Conservation (phyloP, 106 monocot genomes). For the Platanthera guangdongensis region DNA sequence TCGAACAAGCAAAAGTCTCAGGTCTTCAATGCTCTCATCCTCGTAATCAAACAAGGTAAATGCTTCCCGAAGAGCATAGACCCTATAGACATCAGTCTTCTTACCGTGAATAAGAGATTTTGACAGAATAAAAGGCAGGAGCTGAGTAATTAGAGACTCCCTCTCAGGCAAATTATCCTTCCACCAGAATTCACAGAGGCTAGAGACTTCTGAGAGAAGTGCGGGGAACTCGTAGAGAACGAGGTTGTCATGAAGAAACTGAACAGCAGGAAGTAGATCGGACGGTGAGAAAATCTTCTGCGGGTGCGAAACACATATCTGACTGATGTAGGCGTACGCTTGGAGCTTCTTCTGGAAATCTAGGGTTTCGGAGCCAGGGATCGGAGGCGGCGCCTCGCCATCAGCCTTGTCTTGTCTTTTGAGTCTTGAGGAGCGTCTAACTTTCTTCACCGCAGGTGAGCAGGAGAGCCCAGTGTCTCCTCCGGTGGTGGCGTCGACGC, state of each 20-base stretch:
- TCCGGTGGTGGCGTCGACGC: neutral
- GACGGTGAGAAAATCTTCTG: constrained; percentile 35
- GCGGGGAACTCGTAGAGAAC: constrained; percentile 55
- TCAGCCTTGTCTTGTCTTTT: neutral
- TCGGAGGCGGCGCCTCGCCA: neutral
- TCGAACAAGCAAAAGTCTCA: constrained; percentile 55
- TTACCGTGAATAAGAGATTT: constrained; percentile 44
- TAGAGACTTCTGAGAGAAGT: constrained; percentile 49
- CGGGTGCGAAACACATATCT: constrained; percentile 61
- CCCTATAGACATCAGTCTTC: constrained; percentile 48
- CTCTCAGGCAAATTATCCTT: constrained; percentile 52
- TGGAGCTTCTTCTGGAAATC: constrained; percentile 31
- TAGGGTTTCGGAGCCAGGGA: constrained; percentile 12
- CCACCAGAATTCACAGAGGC: constrained; percentile 86
- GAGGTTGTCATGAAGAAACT: constrained; percentile 63
- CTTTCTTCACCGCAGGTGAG: constrained; percentile 36
- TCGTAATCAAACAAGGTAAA: constrained; percentile 65
- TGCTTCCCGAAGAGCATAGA: constrained; percentile 66
- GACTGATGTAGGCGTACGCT: constrained; percentile 35
- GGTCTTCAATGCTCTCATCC: constrained; percentile 85
- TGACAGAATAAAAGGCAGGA: constrained; percentile 76
- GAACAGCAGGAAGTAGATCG: constrained; percentile 47
- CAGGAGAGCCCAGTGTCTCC: constrained; percentile 7
- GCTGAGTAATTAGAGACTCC: constrained; percentile 64
- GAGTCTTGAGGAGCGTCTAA: constrained; percentile 19